Conservation (phyloP, 305 asterid genomes). For the Fraxinus platypoda region DNA sequence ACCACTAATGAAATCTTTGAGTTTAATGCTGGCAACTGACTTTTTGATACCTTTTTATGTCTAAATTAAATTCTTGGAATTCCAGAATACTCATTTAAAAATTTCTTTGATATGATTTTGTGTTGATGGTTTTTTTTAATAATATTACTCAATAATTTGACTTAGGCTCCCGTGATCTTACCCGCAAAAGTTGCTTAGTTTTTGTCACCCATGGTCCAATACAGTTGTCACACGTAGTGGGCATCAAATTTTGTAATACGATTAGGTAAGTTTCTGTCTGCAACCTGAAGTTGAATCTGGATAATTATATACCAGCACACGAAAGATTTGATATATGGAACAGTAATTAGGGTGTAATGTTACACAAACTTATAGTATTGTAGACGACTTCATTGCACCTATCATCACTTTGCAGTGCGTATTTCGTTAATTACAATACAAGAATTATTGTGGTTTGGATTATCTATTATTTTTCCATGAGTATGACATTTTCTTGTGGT, state of each 20-base stretch:
- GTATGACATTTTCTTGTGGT: background rate
- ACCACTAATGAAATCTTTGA: background rate
- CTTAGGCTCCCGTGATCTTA: background rate
- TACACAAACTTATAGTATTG: background rate
- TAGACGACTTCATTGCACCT: background rate
- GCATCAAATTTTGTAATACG: background rate
- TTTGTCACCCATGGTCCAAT: background rate
- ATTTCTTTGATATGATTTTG: background rate
- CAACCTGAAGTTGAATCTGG: background rate
- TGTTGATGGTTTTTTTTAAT: background rate
- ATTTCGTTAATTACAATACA: background rate
- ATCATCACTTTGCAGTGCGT: background rate
- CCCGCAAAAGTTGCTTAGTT: background rate
- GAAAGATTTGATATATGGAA: background rate
- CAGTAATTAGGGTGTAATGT: background rate
- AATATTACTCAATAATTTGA: background rate
- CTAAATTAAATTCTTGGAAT: background rate
- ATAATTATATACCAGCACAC: background rate
- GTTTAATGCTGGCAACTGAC: background rate
- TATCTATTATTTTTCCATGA: background rate
- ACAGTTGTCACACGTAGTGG: background rate
- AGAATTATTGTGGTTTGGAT: background rate
- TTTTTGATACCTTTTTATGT: background rate
- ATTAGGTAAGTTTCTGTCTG: background rate
- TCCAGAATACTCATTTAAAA: background rate